phyloP scores from a whole-genome alignment of 257 asterid species.

The Fraxinus americana region DNA sequence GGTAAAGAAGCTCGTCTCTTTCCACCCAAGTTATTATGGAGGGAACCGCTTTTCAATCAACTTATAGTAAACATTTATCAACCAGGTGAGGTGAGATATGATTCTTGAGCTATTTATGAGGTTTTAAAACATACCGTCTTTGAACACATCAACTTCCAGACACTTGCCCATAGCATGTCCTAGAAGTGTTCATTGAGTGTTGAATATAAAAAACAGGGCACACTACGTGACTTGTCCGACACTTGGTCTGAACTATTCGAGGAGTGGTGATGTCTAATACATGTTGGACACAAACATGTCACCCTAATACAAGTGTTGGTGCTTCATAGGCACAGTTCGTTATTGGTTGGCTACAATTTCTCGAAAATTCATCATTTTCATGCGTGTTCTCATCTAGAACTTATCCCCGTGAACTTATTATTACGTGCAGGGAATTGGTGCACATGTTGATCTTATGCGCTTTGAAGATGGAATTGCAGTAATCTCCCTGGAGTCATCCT shows the following conservation, averaged over 20 bases:
- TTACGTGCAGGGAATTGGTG: constrained; percentile 69
- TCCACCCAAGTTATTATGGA: constrained; percentile 63
- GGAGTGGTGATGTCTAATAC: no score
- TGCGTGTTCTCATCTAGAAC: neutral
- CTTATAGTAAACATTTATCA: constrained; percentile 77
- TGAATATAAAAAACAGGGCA: no score
- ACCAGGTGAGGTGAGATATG: constrained; percentile 87
- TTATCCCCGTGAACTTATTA: neutral
- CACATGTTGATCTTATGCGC: constrained; percentile 90
- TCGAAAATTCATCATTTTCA: neutral
- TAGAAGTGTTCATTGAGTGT: no score
- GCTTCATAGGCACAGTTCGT: neutral
- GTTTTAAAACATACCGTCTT: no score
- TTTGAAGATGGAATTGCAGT: constrained; percentile 92
- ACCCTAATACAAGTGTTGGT: neutral
- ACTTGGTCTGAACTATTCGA: no score
- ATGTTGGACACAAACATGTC: neutral
- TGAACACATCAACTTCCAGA: no score
- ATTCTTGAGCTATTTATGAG: neutral
- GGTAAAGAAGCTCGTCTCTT: constrained; percentile 33
- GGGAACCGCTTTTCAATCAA: constrained; percentile 87
- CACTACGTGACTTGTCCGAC: no score
- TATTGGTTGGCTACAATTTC: neutral
- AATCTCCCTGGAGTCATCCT: constrained; percentile 71
- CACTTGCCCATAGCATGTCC: no score